Percentiles rank a stretch among this genome's conserved stretches.
Conservation (phyloP, 1,284 basidiomycete genomes). For the Puccinia horiana region DNA sequence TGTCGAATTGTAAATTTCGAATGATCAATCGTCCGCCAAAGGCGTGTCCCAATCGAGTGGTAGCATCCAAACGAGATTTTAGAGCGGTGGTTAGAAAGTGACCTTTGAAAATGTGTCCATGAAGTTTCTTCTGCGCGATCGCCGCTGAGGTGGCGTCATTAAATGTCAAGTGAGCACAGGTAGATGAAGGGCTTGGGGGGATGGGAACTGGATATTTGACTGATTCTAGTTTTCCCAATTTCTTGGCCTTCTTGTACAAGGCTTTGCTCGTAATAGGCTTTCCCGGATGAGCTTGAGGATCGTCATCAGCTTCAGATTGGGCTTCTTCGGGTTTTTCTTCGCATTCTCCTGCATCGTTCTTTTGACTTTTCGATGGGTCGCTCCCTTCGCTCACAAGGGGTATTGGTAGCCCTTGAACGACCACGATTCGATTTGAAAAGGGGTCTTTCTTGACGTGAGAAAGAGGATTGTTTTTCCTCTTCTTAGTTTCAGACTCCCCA, state of each 20-base stretch:
- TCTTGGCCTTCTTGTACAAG: slow-evolving; percentile 53
- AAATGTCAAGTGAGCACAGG: slow-evolving; percentile 74
- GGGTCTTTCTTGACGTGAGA: slow-evolving; percentile 63
- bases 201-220: slow-evolving; percentile 43
- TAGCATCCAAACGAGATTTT: slow-evolving; percentile 77
- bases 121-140: slow-evolving; percentile 76
- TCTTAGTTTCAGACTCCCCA: slow-evolving; percentile 32
- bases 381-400: slow-evolving; percentile 54
- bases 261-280: slow-evolving; percentile 48
- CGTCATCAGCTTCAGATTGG: slow-evolving; percentile 58
- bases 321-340: slow-evolving; percentile 67
- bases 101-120: slow-evolving; percentile 92
- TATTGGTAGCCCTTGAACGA: slow-evolving; percentile 72
- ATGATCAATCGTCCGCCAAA: slow-evolving; percentile 82
- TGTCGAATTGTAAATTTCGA: slow-evolving; percentile 77
- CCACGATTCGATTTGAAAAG: slow-evolving; percentile 74
- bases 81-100: slow-evolving; percentile 80
- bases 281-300: slow-evolving; percentile 42
- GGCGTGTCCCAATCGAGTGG: slow-evolving; percentile 59
- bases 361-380: slow-evolving; percentile 64
- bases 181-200: slow-evolving; percentile 56
- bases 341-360: slow-evolving; percentile 81
- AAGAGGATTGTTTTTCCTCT: slow-evolving; percentile 48
- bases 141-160: slow-evolving; percentile 70
- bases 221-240: slow-evolving; percentile 51